Evolutionary conservation across 2,329 filamentous ascomycete genomes (phyloP).

Genomic region (Aspergillus unguis): DNA sequence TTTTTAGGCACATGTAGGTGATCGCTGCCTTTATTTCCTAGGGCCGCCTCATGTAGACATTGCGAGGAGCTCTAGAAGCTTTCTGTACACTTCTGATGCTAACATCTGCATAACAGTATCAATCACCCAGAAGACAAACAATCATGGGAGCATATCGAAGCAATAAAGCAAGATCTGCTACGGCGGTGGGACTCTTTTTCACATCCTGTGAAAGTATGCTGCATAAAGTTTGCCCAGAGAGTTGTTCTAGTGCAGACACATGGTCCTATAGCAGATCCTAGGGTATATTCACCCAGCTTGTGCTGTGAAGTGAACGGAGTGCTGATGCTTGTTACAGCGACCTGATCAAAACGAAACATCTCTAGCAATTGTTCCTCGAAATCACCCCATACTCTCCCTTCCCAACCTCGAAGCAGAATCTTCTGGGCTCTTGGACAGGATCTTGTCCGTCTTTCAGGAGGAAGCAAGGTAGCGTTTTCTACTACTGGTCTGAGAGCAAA

Average conservation of each 20-base stretch:
- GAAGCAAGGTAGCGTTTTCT: slow-evolving; percentile 63
- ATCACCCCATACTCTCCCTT: slow-evolving; percentile 75
- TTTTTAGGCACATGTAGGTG: slow-evolving; percentile 92
- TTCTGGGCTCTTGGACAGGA: slow-evolving; percentile 81
- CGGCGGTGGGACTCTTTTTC: slow-evolving; percentile 79
- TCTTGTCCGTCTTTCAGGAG: slow-evolving; percentile 81
- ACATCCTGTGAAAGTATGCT: slow-evolving; percentile 80
- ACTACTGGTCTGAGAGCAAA: background rate
- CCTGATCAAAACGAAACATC: slow-evolving; percentile 79
- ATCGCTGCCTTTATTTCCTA: slow-evolving; percentile 14
- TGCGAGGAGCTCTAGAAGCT: background rate
- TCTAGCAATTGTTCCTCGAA: slow-evolving; percentile 76
- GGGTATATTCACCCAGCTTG: slow-evolving; percentile 55
- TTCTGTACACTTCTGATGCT: slow-evolving; percentile 23
- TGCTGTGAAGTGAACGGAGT: background rate
- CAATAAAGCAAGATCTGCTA: slow-evolving; percentile 85
- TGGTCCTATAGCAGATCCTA: slow-evolving; percentile 74
- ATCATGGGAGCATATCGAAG: slow-evolving; percentile 82
- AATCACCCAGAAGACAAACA: slow-evolving; percentile 76
- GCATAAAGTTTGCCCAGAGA: slow-evolving; percentile 94
- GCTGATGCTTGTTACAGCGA: slow-evolving; percentile 47
- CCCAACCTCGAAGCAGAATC: slow-evolving; percentile 88
- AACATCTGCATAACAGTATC: slow-evolving; percentile 58
- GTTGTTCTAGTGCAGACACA: slow-evolving; percentile 89
- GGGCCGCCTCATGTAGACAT: slow-evolving; percentile 21